A percentile compares a stretch with the other conserved stretches of the same genome.
Evolutionary conservation across 2,329 filamentous ascomycete genomes (phyloP).

Genomic region (Ceratocystis lukuohia): DNA sequence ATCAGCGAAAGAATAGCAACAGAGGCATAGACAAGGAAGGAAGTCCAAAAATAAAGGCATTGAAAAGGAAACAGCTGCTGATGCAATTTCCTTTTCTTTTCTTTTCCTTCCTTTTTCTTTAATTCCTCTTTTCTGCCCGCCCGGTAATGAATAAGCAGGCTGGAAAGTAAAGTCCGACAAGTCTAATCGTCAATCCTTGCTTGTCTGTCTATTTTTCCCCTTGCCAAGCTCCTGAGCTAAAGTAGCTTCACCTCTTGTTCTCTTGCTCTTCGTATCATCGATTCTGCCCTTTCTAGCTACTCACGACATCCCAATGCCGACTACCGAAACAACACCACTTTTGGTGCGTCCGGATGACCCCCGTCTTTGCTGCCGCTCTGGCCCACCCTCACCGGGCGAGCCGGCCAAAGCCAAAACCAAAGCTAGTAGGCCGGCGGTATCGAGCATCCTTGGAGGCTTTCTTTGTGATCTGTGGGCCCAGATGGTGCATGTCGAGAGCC

Average conservation of each 20-base stretch:
- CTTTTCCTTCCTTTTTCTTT: background rate
- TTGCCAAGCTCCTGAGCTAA: background rate
- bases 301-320: background rate
- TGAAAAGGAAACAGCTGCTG: background rate
- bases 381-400: background rate
- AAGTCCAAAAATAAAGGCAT: background rate
- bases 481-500: conserved; percentile 28
- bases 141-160: background rate
- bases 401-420: background rate
- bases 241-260: background rate
- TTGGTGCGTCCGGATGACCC: background rate
- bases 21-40: background rate
- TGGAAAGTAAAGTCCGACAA: background rate
- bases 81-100: background rate
- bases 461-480: background rate
- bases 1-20: background rate
- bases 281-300: background rate
- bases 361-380: background rate
- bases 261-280: background rate
- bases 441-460: background rate
- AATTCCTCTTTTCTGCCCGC: background rate
- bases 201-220: background rate
- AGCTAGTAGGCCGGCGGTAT: background rate
- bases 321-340: background rate
- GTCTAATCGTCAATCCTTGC: background rate